Conservation (phyloP, 495 filamentous ascomycete species). For the Talaromyces thailandensis region DNA sequence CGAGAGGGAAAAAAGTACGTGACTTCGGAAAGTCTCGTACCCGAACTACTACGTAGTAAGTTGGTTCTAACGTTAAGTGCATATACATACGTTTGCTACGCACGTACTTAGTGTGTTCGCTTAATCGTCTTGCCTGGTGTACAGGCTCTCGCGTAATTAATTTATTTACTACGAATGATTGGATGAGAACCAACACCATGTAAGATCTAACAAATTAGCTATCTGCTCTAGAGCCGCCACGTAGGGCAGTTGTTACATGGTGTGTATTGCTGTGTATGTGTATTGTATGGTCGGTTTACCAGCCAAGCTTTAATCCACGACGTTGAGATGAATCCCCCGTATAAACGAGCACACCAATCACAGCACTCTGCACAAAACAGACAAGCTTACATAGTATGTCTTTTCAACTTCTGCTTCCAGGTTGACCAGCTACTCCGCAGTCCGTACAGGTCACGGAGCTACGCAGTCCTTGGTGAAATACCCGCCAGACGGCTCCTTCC, state of each 20-base stretch:
- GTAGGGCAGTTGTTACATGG: background rate
- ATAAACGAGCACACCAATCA: background rate
- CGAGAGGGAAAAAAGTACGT: background rate
- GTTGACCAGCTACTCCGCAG: too few species aligned
- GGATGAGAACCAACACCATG: background rate
- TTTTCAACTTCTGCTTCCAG: too few species aligned
- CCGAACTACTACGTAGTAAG: too few species aligned
- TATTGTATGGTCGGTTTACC: background rate
- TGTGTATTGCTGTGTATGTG: background rate
- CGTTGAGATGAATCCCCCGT: too few species aligned
- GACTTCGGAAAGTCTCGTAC: too few species aligned
- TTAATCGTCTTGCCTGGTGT: background rate
- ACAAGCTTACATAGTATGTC: background rate
- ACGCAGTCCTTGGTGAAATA: too few species aligned
- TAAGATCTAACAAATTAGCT: background rate
- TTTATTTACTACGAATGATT: background rate
- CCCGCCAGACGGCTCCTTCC: background rate
- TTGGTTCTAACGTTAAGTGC: too few species aligned
- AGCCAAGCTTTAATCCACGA: background rate
- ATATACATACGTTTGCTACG: background rate
- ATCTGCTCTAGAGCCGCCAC: background rate
- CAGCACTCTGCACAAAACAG: background rate
- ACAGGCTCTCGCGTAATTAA: background rate
- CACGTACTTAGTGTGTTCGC: background rate
- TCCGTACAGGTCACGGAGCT: too few species aligned